Evolutionary conservation across 2,329 filamentous ascomycete genomes (phyloP).

Genomic region (Fonsecaea nubica): DNA sequence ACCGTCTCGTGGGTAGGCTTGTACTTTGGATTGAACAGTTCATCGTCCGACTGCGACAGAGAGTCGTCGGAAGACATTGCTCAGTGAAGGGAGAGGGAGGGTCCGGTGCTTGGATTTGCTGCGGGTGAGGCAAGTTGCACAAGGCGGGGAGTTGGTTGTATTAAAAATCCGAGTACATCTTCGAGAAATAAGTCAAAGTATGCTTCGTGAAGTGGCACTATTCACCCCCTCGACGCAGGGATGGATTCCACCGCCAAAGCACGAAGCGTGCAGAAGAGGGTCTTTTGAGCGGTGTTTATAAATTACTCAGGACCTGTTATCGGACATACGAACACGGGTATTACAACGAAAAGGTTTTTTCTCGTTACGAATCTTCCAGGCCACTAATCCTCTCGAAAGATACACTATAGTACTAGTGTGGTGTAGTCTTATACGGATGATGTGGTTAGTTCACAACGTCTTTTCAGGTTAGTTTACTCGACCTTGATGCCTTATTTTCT

Average conservation of each 20-base stretch:
- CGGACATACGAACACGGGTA: too few relatives aligned
- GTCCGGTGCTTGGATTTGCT: neutral
- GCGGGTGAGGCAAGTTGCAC: neutral
- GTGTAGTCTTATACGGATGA: too few relatives aligned
- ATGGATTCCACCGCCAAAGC: neutral
- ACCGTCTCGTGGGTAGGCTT: slow-evolving; percentile 33
- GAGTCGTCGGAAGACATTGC: slow-evolving; percentile 27
- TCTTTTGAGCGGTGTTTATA: neutral
- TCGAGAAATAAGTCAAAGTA: neutral
- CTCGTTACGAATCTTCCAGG: too few relatives aligned
- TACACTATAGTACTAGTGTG: too few relatives aligned
- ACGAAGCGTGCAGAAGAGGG: neutral
- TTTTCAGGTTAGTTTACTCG: too few relatives aligned
- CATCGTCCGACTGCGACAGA: slow-evolving; percentile 36
- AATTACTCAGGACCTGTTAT: too few relatives aligned
- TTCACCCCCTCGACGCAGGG: slow-evolving; percentile 1
- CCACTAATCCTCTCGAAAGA: too few relatives aligned
- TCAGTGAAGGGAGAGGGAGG: neutral
- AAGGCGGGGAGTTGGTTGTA: neutral
- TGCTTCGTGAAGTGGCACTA: too few relatives aligned
- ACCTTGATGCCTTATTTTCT: too few relatives aligned
- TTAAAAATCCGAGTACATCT: neutral
- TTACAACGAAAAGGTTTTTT: too few relatives aligned
- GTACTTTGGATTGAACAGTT: slow-evolving; percentile 31
- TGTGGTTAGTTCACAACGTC: too few relatives aligned